Conservation (phyloP, 73 alveolate species). For the Stentor coeruleus region DNA sequence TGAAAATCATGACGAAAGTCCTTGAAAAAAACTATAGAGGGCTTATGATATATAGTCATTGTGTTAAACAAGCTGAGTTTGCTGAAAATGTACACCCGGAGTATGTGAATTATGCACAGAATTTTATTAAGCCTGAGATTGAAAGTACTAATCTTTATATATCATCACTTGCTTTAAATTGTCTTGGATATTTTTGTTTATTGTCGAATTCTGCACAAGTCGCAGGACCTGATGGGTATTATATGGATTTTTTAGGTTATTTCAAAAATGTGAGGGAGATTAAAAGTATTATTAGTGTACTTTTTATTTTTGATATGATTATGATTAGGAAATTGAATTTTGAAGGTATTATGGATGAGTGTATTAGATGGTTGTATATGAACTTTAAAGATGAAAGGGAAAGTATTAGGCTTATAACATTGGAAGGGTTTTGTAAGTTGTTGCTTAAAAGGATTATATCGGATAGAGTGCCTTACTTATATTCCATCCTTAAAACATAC, state of each 20-base stretch:
- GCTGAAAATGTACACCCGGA: background rate
- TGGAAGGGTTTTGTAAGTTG: background rate
- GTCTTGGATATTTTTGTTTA: background rate
- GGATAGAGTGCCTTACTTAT: background rate
- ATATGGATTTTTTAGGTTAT: background rate
- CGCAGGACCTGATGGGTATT: background rate
- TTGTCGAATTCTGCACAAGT: background rate
- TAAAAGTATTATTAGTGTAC: background rate
- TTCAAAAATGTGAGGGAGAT: background rate
- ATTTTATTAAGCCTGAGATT: background rate
- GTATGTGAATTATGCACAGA: background rate
- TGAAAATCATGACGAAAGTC: too few relatives aligned
- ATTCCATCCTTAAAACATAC: background rate
- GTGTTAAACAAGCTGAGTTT: background rate
- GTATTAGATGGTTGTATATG: background rate
- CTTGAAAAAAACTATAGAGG: background rate
- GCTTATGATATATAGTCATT: background rate
- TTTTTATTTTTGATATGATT: background rate
- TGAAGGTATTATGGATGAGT: background rate
- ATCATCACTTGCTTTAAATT: background rate
- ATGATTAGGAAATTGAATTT: background rate
- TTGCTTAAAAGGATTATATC: too few relatives aligned
- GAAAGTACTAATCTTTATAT: background rate
- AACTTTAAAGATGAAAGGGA: background rate
- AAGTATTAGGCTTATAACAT: background rate